Percentiles rank a stretch among this genome's conserved stretches.
These are phyloP conservation scores for Piromyces sp. DNA, from an alignment of 192 early-diverging fungal species.

Conservation along the genomic window DNA sequence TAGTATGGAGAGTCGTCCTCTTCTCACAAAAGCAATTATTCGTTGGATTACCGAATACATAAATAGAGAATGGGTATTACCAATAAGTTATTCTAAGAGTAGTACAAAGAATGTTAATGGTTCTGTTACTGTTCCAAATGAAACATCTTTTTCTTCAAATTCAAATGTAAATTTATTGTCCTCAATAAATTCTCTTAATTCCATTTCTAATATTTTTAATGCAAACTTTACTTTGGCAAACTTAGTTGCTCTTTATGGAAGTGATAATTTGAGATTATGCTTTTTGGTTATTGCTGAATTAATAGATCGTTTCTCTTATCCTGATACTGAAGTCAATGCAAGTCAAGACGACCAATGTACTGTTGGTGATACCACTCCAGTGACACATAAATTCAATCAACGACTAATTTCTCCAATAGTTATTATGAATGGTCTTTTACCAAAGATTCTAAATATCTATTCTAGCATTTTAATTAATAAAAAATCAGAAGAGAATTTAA, in stretches of 20 bases:
- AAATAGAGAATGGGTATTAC: conserved; percentile 2
- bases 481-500: background rate
- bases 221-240: background rate
- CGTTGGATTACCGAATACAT: conserved; percentile 19
- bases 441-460: background rate
- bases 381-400: background rate
- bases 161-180: background rate
- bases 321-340: background rate
- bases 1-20: conserved; percentile 9
- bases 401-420: background rate
- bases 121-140: background rate
- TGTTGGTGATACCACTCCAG: too few species aligned
- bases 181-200: background rate
- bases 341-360: background rate
- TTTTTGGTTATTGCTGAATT: conserved; percentile 16
- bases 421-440: background rate
- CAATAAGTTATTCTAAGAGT: background rate
- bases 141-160: background rate
- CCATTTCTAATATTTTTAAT: background rate
- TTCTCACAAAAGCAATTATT: conserved; percentile 8
- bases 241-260: background rate
- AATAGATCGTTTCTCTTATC: conserved; percentile 13
- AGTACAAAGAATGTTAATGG: background rate
- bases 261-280: conserved; percentile 15
- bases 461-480: background rate